Base-by-base conservation (phyloP, 768 basidiomycete species). In the Solioccasus polychromus region DNA sequence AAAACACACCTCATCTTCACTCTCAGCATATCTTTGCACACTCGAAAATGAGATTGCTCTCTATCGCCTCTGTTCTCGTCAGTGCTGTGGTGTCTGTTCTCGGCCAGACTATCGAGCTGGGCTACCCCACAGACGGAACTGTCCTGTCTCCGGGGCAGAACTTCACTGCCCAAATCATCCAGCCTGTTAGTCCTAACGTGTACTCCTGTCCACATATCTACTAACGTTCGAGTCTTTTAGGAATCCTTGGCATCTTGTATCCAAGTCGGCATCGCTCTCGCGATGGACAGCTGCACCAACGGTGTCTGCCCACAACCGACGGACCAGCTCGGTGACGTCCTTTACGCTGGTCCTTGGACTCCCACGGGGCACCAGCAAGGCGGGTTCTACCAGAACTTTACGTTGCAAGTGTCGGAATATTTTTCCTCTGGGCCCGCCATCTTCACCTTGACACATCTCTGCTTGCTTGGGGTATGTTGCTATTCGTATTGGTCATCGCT, bases 241-340 rank as follows among this genome's bases (percentile, higher is more conserved):
- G 17, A 0, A 23, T 64, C 62, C 18, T 23, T 55, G 2, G 44
- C 30, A 12, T 37, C 36, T 6, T 55, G 55, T 38, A 51, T 49
- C 38, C 61, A 66, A 37, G 60, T 66, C n/a, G 63, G 64, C 29
- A 66, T 64, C 15, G 64, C 64, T 14, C 62, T 64, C 9, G 51
- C 59, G 3, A 50, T 64, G 5, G 29, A 17, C 20, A 45, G 4
- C 24, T 64, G 63, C 44, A 17, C 14, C 31, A 53, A 57, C 8
- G 59, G 54, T 0, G 42, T 40, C 8, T 63, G 63, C 42, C 64
- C 64, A 1, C 39, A 51, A 3, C 61, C 64, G 1, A 15, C 41
- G 1, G 14, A 55, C 0, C 35, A 39, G 34, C 54, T 67, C 9
- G 63, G 64, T 14, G 4, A 20, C 12, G 58, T 64, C 14, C 58